Evolutionary conservation across 129 eudicot genomes (phyloP), one percentile per base, ranked within the genome.

Genomic region (Saussurea involucrata): DNA sequence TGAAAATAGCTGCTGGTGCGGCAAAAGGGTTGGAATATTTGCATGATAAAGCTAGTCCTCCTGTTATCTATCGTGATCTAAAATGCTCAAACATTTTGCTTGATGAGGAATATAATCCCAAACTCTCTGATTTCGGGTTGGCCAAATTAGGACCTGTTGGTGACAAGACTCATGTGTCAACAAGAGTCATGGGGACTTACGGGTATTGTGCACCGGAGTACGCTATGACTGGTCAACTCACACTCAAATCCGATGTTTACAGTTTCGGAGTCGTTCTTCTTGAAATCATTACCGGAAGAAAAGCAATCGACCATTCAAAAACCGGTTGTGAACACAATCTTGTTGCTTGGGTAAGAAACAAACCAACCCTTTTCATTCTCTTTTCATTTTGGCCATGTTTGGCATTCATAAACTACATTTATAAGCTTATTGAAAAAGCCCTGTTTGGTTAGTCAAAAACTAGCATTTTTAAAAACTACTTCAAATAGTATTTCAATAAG

Each of bases 1-100:
- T 90, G 96, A 90, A 90, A 82, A 90, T 90, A 85, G 96, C 92
- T 71, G 96, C 96, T 0, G 96, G 93, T 29, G 96, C 96, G 24
- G 96, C 96, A 75, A 90, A 88, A 78, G 96, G 96, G 72, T 77
- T 90, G 87, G 96, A 88, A 65, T 90, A 90, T 80, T 70, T 90
- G 72, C 96, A 90, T 13, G 93, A 88, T 63, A 88, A 88, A 88
- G 96, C 96, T 6, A 90, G 83, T 71, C 96, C 96, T 28, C 96
- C 96, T 32, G 96, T 90, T 65, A 90, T 90, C 5, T 90, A 90
- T 57, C 93, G 93, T 61, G 93, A 90, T 77, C 78, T 90, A 69
- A 90, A 90, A 74, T 90, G 96, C 71, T 90, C 96, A 32, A 90
- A 90, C 70, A 90, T 90, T 73, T 84, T 90, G 58, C 87, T 90